These are phyloP conservation scores for Epichloe brachyelytri DNA, from an alignment of 2,329 filamentous ascomycete genomes.

Conservation along the genomic window DNA sequence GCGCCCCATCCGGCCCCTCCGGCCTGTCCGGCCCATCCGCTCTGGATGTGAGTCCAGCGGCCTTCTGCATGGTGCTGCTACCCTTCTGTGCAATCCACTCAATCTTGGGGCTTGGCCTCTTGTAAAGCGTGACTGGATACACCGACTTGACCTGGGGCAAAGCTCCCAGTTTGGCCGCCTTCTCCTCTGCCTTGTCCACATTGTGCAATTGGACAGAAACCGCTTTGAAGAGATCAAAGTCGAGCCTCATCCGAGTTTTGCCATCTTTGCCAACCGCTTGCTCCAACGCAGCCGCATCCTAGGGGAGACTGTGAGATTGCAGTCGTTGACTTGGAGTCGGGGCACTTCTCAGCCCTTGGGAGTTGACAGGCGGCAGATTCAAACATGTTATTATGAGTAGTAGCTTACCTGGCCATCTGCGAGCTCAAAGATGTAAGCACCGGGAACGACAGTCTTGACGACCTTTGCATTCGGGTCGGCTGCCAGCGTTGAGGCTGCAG, in stretches of 20 bases:
- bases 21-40: constrained; percentile 9
- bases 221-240: constrained; percentile 40
- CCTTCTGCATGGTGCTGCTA: constrained; percentile 11
- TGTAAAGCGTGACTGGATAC: constrained; percentile 34
- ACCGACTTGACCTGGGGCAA: constrained; percentile 34
- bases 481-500: constrained; percentile 7
- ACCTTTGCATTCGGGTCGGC: neutral
- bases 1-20: neutral
- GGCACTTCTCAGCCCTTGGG: neutral
- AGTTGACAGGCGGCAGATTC: no score
- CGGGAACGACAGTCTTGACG: constrained; percentile 5
- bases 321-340: neutral
- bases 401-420: constrained; percentile 9
- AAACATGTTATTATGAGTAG: no score
- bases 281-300: constrained; percentile 12
- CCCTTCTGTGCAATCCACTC: constrained; percentile 27
- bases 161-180: constrained; percentile 26
- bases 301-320: neutral
- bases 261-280: constrained; percentile 19
- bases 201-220: constrained; percentile 40
- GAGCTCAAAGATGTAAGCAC: constrained; percentile 13
- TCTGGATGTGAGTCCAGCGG: constrained; percentile 9
- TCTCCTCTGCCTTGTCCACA: constrained; percentile 28
- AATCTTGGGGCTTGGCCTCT: constrained; percentile 31
- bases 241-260: constrained; percentile 32